phyloP scores from a whole-genome alignment of 75 land plant genomes.

The Selaginella moellendorffii region DNA sequence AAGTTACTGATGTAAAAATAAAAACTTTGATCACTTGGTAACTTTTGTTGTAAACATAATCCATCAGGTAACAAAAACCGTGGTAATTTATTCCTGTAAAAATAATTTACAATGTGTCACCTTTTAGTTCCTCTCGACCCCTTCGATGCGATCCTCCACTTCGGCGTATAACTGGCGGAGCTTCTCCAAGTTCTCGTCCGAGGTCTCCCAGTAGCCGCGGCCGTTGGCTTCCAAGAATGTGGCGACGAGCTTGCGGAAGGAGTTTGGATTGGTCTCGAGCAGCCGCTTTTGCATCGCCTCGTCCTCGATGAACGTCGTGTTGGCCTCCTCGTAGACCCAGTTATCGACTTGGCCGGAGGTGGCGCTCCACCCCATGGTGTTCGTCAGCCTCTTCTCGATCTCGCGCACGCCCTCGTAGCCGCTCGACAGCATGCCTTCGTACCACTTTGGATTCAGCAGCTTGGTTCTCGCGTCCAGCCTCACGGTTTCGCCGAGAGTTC shows the following conservation, averaged over 20 bases:
- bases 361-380: constrained; percentile 99
- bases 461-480: constrained; percentile 93
- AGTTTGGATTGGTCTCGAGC: constrained; percentile 88
- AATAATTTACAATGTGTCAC: neutral
- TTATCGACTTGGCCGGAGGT: constrained; percentile 98
- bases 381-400: constrained; percentile 95
- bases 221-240: constrained; percentile 99
- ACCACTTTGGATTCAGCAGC: constrained; percentile 99
- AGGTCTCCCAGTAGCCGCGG: constrained; percentile 97
- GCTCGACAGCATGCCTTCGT: constrained; percentile 91
- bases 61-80: too few relatives aligned
- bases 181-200: constrained; percentile 78
- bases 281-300: constrained; percentile 90
- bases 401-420: constrained; percentile 99
- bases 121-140: constrained; percentile 37
- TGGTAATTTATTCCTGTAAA: too few relatives aligned
- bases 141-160: constrained; percentile 98
- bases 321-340: constrained; percentile 99
- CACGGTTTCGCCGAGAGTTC: constrained; percentile 88
- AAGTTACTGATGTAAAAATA: too few relatives aligned
- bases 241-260: constrained; percentile 91
- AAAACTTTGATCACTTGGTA: too few relatives aligned
- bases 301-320: constrained; percentile 83
- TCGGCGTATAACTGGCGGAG: constrained; percentile 83
- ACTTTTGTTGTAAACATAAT: too few relatives aligned